These are phyloP conservation scores for Diutina siamensis DNA, from an alignment of 1,139 yeast genomes.

Conservation along the genomic window DNA sequence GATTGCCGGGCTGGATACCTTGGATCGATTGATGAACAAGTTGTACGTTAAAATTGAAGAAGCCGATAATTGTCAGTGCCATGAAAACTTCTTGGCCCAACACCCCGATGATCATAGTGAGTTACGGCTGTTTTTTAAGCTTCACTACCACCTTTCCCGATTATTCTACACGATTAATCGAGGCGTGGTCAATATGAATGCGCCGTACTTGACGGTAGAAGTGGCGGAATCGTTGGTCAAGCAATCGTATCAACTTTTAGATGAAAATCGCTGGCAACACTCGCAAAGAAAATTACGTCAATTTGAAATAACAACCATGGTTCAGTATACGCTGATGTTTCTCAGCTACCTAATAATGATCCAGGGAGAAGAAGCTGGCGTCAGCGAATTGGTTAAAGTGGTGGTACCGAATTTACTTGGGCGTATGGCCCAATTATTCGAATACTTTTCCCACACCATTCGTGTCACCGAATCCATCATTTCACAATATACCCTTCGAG, in stretches of 20 bases:
- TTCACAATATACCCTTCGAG: background rate
- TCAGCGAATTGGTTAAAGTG: background rate
- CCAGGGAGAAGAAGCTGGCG: slow-evolving; percentile 23
- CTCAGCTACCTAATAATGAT: slow-evolving; percentile 22
- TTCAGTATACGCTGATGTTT: slow-evolving; percentile 22
- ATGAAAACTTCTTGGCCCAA: slow-evolving; percentile 14
- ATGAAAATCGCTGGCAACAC: background rate
- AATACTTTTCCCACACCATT: background rate
- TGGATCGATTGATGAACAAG: slow-evolving; percentile 15
- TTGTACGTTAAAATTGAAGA: slow-evolving; percentile 14
- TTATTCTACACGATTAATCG: slow-evolving; percentile 4
- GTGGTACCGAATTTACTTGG: background rate
- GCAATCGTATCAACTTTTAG: background rate
- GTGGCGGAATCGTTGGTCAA: background rate
- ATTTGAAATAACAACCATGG: slow-evolving; percentile 19
- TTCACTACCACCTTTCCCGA: slow-evolving; percentile 1
- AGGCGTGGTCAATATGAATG: background rate
- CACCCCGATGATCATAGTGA: slow-evolving; percentile 10
- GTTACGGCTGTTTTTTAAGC: background rate
- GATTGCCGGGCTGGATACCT: slow-evolving; percentile 14
- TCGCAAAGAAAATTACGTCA: slow-evolving; percentile 8
- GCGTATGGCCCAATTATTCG: background rate
- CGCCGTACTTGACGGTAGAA: background rate
- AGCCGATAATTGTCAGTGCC: background rate
- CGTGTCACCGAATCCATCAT: background rate